Base-by-base conservation (phyloP, 2,329 filamentous ascomycete species). In the Xylaria sp. region DNA sequence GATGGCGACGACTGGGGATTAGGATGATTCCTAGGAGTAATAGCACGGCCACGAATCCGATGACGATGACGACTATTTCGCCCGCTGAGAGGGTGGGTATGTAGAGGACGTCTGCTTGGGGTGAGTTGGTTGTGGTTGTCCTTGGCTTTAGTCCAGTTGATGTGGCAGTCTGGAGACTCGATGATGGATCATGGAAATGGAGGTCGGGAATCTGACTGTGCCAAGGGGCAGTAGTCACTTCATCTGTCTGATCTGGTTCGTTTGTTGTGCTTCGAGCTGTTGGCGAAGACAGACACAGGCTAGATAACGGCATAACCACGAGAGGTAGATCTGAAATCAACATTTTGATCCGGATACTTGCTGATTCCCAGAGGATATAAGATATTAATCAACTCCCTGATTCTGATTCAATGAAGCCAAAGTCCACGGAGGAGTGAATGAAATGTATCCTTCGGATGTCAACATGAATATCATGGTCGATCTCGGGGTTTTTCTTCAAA, bases 21-120 rank as follows among this genome's bases (percentile, higher is more conserved):
- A 30, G 23, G 4, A 30, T 30, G 4, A 30, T 30, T 30, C 78
- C 74, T 8, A 75, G 78, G 0, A 79, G 63, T 16, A 77, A 61
- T 3, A 82, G 55, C 1, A 79, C 72, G 1, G 77, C 80, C 0
- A 79, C 73, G 1, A 70, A 72, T 23, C 83, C 83, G 42, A 88
- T 75, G 0, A 76, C 77, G 35, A 88, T 85, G 3, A 84, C 85
- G 0, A 82, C 83, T 34, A 87, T 86, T 2, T 79, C 80, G 3
- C 83, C 83, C 0, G 70, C 57, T 37, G 75, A 73, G 4, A 79
- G 68, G 58, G 5, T 68, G 69, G 19, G 16, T 13, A n/a, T 35
- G 11, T 44, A 35, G 4, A 51, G 13, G 10, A n/a, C 13, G 42
- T 11, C 13, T 3, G 10, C 10, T 46, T 46, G 10, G 23, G 11